A percentile compares a stretch with the other conserved stretches of the same genome.
phyloP scores from a whole-genome alignment of 176 grass and related monocot species.

The Pharus latifolius region DNA sequence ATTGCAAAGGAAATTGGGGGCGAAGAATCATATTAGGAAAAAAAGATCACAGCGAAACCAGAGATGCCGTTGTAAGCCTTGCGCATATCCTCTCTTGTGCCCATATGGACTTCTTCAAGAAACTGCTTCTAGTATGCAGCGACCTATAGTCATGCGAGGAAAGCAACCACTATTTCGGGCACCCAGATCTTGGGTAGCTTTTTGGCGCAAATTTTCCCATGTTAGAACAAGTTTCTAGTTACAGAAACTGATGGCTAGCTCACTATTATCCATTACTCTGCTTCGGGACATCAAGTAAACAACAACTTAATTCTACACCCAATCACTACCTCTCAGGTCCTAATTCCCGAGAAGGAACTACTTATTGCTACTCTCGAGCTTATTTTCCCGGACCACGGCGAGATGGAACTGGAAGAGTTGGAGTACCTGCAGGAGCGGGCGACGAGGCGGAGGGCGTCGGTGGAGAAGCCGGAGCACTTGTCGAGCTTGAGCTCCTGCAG shows the following conservation, averaged over 20 bases:
- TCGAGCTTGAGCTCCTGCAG: constrained; percentile 83
- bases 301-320: neutral
- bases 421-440: constrained; percentile 65
- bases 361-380: no score
- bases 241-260: neutral
- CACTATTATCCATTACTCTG: neutral
- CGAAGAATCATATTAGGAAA: no score
- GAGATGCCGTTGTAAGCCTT: no score
- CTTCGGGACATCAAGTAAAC: neutral
- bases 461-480: constrained; percentile 83
- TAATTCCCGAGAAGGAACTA: neutral
- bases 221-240: neutral
- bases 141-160: neutral
- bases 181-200: constrained; percentile 9
- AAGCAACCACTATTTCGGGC: neutral
- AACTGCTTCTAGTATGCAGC: no score
- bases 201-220: neutral
- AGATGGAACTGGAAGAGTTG: neutral
- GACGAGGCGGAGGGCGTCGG: constrained; percentile 60
- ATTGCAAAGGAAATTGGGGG: neutral
- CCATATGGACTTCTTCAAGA: no score
- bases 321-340: neutral
- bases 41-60: no score
- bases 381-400: neutral
- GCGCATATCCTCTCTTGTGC: no score